Evolutionary conservation across 2,329 filamentous ascomycete species (phyloP).

Genomic region (Alternaria arbusti): DNA sequence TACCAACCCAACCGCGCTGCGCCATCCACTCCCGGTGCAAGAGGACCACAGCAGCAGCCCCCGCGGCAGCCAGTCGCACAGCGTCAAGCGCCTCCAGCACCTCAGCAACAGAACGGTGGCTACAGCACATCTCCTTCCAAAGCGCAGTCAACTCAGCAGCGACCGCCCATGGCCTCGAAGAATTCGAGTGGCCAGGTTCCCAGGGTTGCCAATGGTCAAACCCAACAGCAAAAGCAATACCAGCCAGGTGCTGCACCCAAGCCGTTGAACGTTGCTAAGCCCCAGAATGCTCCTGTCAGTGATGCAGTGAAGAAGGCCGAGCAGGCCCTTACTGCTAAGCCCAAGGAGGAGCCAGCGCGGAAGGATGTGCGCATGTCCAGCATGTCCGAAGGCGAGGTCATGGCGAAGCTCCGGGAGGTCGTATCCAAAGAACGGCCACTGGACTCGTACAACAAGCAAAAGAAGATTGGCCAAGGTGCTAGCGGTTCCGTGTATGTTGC

Average conservation of each 20-base stretch:
- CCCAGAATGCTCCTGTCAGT: conserved; percentile 56
- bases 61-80: conserved; percentile 70
- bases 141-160: conserved; percentile 30
- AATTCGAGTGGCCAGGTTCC: conserved; percentile 49
- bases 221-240: conserved; percentile 42
- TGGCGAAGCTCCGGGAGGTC: conserved; percentile 91
- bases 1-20: conserved; percentile 88
- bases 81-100: conserved; percentile 80
- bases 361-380: conserved; percentile 98
- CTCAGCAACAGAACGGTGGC: conserved; percentile 49
- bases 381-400: conserved; percentile 96
- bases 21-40: conserved; percentile 73
- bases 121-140: conserved; percentile 41
- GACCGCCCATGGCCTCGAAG: conserved; percentile 37
- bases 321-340: conserved; percentile 73
- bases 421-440: conserved; percentile 96
- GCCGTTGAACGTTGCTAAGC: conserved; percentile 61
- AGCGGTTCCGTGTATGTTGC: conserved; percentile 98
- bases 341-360: conserved; percentile 77
- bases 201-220: conserved; percentile 54
- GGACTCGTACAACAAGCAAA: conserved; percentile 97
- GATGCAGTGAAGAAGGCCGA: conserved; percentile 89
- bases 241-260: conserved; percentile 58
- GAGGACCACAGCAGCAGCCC: conserved; percentile 54
- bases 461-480: conserved; percentile 98